Conservation (phyloP, 805 yeast species). For the Wickerhamiella bombiphila region DNA sequence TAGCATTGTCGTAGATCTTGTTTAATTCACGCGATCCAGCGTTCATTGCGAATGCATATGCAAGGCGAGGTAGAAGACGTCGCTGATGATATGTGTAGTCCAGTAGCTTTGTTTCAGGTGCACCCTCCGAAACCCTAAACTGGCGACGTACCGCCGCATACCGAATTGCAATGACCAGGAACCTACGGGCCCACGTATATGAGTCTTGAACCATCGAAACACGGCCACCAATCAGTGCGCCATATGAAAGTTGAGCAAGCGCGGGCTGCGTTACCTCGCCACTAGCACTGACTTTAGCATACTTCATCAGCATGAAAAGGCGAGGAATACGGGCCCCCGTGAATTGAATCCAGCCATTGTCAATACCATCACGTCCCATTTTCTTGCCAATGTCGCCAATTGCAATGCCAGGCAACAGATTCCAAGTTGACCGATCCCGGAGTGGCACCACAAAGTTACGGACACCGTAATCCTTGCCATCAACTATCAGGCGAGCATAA, state of each 20-base stretch:
- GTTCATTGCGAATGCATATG: constrained; percentile 62
- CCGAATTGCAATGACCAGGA: constrained; percentile 70
- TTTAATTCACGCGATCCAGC: constrained; percentile 54
- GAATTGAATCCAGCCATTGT: constrained; percentile 94
- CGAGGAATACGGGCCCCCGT: constrained; percentile 72
- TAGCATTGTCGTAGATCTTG: constrained; percentile 30
- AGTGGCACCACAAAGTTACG: constrained; percentile 85
- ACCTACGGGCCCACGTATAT: constrained; percentile 63
- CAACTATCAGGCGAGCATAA: constrained; percentile 69
- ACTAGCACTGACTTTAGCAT: constrained; percentile 52
- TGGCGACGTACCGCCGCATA: constrained; percentile 86
- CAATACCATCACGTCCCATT: constrained; percentile 94
- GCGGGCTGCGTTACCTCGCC: constrained; percentile 70
- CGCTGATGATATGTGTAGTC: constrained; percentile 84
- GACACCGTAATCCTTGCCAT: constrained; percentile 81
- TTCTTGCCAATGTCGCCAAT: constrained; percentile 89
- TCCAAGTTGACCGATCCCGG: constrained; percentile 53
- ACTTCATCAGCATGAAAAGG: constrained; percentile 67
- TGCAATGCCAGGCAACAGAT: constrained; percentile 61
- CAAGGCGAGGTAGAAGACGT: constrained; percentile 71
- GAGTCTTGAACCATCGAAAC: constrained; percentile 83
- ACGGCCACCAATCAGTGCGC: constrained; percentile 77
- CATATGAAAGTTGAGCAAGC: constrained; percentile 75
- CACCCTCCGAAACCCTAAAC: constrained; percentile 38
- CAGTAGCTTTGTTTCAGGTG: constrained; percentile 56